These are phyloP conservation scores for Pleurotus tuber-regium DNA, from an alignment of 768 basidiomycete species.

Conservation along the genomic window DNA sequence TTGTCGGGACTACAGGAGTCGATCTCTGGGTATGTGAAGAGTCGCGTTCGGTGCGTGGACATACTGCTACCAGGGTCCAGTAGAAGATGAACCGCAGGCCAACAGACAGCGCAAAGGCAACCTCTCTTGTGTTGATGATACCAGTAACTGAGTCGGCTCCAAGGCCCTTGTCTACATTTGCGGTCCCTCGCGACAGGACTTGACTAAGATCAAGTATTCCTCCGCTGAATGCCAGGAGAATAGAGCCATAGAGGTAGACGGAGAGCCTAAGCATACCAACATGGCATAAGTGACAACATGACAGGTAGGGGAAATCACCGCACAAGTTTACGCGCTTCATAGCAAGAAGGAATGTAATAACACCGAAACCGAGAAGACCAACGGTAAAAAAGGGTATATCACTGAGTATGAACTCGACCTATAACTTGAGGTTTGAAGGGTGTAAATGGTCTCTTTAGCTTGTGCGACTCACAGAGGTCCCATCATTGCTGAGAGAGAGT, in stretches of 20 bases:
- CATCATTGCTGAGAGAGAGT: background rate
- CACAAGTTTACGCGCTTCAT: constrained; percentile 53
- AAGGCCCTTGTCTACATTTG: constrained; percentile 19
- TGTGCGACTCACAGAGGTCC: background rate
- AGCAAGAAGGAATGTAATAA: constrained; percentile 53
- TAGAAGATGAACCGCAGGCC: constrained; percentile 64
- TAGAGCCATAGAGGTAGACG: constrained; percentile 54
- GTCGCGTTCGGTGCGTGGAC: constrained; percentile 44
- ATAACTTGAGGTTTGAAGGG: background rate
- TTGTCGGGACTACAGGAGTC: constrained; percentile 15
- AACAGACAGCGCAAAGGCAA: constrained; percentile 52
- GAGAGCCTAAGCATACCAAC: constrained; percentile 32
- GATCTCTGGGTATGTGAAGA: constrained; percentile 12
- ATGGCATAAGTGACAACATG: background rate
- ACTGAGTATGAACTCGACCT: constrained; percentile 57
- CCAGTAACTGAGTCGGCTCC: constrained; percentile 27
- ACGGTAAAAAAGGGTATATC: constrained; percentile 68
- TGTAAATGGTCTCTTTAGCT: background rate
- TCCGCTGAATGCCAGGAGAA: constrained; percentile 58
- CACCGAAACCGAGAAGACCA: constrained; percentile 62
- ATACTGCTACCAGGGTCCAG: constrained; percentile 62
- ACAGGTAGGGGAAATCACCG: constrained; percentile 19
- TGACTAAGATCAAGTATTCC: constrained; percentile 62
- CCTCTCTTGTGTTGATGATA: constrained; percentile 54
- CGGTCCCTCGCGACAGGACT: constrained; percentile 40